Evolutionary conservation across 164 flowering plant genomes (phyloP).

Genomic region (Aristolochia californica): DNA sequence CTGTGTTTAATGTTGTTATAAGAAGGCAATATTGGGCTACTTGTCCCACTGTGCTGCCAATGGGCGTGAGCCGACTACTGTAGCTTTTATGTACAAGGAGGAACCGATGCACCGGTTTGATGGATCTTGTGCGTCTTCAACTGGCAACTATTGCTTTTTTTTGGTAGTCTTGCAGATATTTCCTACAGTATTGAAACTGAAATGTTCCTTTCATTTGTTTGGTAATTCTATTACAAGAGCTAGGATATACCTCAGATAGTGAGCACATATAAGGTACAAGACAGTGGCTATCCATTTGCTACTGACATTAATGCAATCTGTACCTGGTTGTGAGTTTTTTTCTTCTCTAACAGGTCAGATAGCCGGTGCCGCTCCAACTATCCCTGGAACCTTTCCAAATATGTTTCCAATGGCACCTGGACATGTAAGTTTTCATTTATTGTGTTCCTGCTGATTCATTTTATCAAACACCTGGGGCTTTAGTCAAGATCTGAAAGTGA

Average conservation of each 20-base stretch:
- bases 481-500: no score
- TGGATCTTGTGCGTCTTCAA: conserved; percentile 89
- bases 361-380: conserved; percentile 44
- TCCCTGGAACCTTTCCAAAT: conserved; percentile 80
- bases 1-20: conserved; percentile 74
- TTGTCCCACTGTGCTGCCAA: conserved; percentile 96
- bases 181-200: conserved; percentile 35
- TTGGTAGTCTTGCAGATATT: conserved; percentile 66
- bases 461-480: no score
- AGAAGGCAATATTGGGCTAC: conserved; percentile 97
- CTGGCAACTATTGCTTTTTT: conserved; percentile 64
- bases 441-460: no score
- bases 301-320: neutral
- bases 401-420: conserved; percentile 61
- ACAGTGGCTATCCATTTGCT: conserved; percentile 6
- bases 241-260: conserved; percentile 14
- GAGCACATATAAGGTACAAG: conserved; percentile 7
- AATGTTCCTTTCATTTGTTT: conserved; percentile 22
- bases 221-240: conserved; percentile 13
- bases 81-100: conserved; percentile 92
- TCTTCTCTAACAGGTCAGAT: conserved; percentile 53
- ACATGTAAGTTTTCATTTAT: conserved; percentile 36
- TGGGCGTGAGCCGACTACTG: conserved; percentile 98
- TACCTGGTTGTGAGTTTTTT: conserved; percentile 7
- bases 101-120: conserved; percentile 78